Base-by-base conservation (phyloP, 805 yeast species). In the Metschnikowia borealis region DNA sequence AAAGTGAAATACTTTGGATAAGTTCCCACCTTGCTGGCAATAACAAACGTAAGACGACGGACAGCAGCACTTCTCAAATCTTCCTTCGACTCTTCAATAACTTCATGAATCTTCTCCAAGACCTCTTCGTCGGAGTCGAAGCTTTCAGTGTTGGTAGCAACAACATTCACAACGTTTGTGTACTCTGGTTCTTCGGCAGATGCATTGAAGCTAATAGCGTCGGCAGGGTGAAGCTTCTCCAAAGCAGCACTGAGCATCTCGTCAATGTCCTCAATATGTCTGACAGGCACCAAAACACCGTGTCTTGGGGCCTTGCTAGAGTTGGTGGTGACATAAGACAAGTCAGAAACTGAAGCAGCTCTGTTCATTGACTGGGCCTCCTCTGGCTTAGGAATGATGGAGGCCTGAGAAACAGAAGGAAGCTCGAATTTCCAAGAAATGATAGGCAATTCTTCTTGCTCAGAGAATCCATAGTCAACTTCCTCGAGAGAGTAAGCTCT, bases 1-100 rank as follows among this genome's bases (percentile, higher is more conserved):
- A 89, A 94, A 36, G 98, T 94, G 76, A 85, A 94, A 77, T 92
- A 94, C 70, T 87, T 88, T 61, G 99, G 99, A 70, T 92, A 91
- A 45, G 87, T 68, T 56, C 98, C 98, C 62, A 83, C 83, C 48
- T 78, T 80, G 66, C 84, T 83, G 54, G 96, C 96, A 59, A 94
- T 77, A 53, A 90, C 87, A 71, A 94, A 89, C 1, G 99, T 88
- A 50, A 94, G 79, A 77, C 99, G 91, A 74, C 99, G 92, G 53
- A 95, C 80, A 44, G 85, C 81, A 54, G 89, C 83, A 18, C 80
- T 78, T 50, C 74, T 71, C 54, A 94, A 78, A 40, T 87, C 95
- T 34, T 84, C 86, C 58, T 78, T 82, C 64, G 80, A 78, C 46
- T 87, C 88, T 41, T 78, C 82, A 46, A 91, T 70, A 49, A 86